Base-by-base conservation (phyloP, 331 rosid genomes). In the Arachis monticola region DNA sequence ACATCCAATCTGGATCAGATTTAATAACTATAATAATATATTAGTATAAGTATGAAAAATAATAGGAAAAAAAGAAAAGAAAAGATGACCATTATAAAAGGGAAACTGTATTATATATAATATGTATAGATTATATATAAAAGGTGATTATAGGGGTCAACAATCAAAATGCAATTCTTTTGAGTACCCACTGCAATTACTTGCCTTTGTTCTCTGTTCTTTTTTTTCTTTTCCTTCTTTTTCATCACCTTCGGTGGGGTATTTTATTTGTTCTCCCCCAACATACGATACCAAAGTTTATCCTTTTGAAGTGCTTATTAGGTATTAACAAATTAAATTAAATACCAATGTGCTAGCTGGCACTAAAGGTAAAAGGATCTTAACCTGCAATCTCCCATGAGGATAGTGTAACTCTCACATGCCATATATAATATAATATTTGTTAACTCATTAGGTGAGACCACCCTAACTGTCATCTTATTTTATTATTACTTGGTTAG, bases 391-490 rank as follows among this genome's bases (percentile, higher is more conserved):
- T 58, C 67, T n/a, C 64, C 22, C 64, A 2, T 5, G 53, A 56
- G 31, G 13, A 38, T 12, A 12, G 48, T 62, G 30, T 38, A 69
- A 13, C 53, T 48, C 7, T 35, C 59, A 69, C 35, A 69, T 40
- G 22, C 42, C 22, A 41, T 51, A 73, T 45, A 35, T 35, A 35
- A 35, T 35, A 35, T 35, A 35, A 35, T 35, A 13, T 62, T 11
- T 51, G 11, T 45, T 30, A 22, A 12, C 35, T 5, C 51, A 60
- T 79, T 78, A 55, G 79, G 79, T 73, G 72, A 75, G 67, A 46
- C 17, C 56, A 69, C 35, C 71, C 65, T 68, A 9, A 51, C 66
- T 67, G 60, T 53, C 11, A 10, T 64, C 13, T 22, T 11, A 69
- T 48, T 50, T 8, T 51, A 32, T 50, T 8, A 38, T 14, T 17